A percentile compares a stretch with the other conserved stretches of the same genome.
Evolutionary conservation across 1,284 basidiomycete genomes (phyloP).

Genomic region (Pseudozyma tsukubaensis): DNA sequence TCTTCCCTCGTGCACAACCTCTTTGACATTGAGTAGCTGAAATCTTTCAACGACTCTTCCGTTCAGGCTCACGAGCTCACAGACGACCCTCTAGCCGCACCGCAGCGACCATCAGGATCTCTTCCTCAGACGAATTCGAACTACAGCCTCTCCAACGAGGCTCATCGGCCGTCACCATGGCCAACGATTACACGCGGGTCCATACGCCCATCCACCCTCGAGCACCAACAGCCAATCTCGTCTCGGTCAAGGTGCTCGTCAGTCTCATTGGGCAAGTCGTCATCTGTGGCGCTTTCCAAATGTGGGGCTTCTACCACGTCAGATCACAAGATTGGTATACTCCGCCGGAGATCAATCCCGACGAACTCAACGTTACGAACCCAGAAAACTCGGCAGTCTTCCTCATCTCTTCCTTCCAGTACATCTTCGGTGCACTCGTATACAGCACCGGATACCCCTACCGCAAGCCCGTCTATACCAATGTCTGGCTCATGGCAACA

Average conservation of each 20-base stretch:
- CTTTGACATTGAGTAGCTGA: no score
- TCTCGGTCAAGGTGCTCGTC: constrained; percentile 93
- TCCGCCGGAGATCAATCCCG: constrained; percentile 75
- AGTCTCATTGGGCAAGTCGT: constrained; percentile 93
- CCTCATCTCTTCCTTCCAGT: constrained; percentile 96
- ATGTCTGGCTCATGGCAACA: constrained; percentile 70
- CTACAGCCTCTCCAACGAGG: constrained; percentile 35
- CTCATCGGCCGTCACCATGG: constrained; percentile 14
- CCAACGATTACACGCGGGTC: constrained; percentile 60
- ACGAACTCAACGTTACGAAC: constrained; percentile 88
- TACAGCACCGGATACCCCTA: constrained; percentile 99
- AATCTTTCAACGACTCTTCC: not conserved
- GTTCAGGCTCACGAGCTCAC: not conserved
- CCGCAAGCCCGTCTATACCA: constrained; percentile 92
- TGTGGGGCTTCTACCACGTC: constrained; percentile 90
- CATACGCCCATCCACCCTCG: constrained; percentile 77
- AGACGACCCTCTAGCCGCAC: not conserved
- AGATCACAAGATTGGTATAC: constrained; percentile 83
- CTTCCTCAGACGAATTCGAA: constrained; percentile 14
- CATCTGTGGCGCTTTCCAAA: constrained; percentile 84
- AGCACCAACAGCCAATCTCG: constrained; percentile 92
- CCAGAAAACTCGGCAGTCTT: constrained; percentile 94
- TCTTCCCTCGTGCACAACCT: not conserved
- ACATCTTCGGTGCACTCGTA: constrained; percentile 93
- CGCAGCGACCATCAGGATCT: constrained; percentile 13